Base-by-base conservation (phyloP, 2,329 filamentous ascomycete species). In the Zymoseptoria passerinii region DNA sequence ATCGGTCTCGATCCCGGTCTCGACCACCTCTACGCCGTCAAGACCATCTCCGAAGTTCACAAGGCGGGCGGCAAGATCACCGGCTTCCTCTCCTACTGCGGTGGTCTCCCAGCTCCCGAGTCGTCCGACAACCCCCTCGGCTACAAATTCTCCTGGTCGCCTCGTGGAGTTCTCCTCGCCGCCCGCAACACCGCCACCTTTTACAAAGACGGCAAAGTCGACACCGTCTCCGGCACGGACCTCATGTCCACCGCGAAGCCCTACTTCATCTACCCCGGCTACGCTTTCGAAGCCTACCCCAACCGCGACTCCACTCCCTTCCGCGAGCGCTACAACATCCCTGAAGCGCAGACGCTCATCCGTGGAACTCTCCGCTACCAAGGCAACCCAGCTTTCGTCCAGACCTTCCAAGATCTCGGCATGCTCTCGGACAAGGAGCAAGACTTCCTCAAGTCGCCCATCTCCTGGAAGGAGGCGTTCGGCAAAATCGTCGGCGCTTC, bases 231-330 rank as follows among this genome's bases (percentile, higher is more conserved):
- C 48, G 72, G 71, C 53, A 65, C 70, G 44, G 67, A 73, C 48
- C 67, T 96, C 61, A 97, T 96, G 92, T 86, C 78, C 61, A 83
- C 83, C 53, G 90, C 92, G 48, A 92, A 95, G 81, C 89, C 90
- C 53, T 96, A 95, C 82, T 85, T 82, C 76, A 94, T 92, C 79
- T 95, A 91, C 79, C 88, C 89, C 40, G 89, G 90, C 60, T 96
- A 86, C 74, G 86, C 88, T 54, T 92, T 95, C 68, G 91, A 96
- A 66, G 90, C 88, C 49, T 97, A 97, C 77, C 88, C 89, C 58
- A 97, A 97, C 84, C 82, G 92, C 67, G 92, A 97, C 77, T 92
- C 86, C 19, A 94, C 89, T 16, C 81, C 83, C 8, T 97, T 94
- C 84, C 86, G 85, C 71, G 87, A 95, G 80, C 85, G 89, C 63